Conservation (phyloP, 306 rosid species). For the Trifolium subterraneum region DNA sequence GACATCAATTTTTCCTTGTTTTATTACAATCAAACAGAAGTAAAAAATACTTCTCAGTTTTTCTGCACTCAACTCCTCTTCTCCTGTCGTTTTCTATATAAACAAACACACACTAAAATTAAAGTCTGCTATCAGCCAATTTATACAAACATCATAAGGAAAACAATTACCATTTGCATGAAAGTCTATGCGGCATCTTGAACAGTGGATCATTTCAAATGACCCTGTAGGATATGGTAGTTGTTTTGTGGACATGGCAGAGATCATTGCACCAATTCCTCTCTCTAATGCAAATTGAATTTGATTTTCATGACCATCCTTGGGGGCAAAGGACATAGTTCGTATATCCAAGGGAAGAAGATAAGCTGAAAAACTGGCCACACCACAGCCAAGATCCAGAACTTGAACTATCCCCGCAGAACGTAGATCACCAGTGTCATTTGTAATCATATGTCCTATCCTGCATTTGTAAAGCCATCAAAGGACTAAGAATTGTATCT, state of each 20-base stretch:
- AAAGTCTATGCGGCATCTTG: constrained; percentile 90
- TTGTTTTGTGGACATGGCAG: constrained; percentile 88
- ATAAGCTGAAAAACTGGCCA: constrained; percentile 96
- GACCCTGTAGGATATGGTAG: constrained; percentile 82
- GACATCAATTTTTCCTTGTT: not conserved
- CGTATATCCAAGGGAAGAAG: constrained; percentile 82
- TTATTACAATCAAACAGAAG: not conserved
- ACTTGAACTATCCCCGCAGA: constrained; percentile 84
- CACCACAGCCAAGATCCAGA: constrained; percentile 96
- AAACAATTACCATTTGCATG: constrained; percentile 76
- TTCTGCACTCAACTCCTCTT: not conserved
- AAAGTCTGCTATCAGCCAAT: constrained; percentile 12
- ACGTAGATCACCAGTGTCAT: constrained; percentile 70
- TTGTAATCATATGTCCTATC: constrained; percentile 86
- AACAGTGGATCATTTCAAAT: constrained; percentile 95
- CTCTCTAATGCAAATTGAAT: constrained; percentile 94
- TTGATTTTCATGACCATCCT: constrained; percentile 94
- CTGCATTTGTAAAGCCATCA: constrained; percentile 52
- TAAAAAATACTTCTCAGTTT: not conserved
- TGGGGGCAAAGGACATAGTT: constrained; percentile 97
- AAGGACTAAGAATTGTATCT: constrained; percentile 5
- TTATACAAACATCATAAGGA: constrained; percentile 31
- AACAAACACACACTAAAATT: constrained; percentile 13
- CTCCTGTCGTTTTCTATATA: not conserved
- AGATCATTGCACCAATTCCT: constrained; percentile 90